Base-by-base conservation (phyloP, 768 basidiomycete species). In the Suillus paluster region DNA sequence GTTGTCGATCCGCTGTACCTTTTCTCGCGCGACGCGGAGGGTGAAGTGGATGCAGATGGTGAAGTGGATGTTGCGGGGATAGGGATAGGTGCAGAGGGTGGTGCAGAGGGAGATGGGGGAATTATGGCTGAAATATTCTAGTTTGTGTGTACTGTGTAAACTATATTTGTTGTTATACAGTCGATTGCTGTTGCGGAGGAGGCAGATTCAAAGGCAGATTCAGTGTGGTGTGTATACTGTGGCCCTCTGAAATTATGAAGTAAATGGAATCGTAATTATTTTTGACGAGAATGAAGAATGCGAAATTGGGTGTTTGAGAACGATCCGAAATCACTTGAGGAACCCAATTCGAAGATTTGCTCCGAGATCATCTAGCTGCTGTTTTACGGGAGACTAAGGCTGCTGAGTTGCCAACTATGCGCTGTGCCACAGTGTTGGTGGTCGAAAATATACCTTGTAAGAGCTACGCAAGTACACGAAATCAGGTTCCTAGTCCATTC, bases 1-100 rank as follows among this genome's bases (percentile, higher is more conserved):
- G 91, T 95, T 6, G 78, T 79, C 15, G 92, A 95, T 70, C 92
- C 84, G 5, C 68, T 75, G 79, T 75, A 84, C 80, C 73, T 92
- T 74, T 73, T 83, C 19, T 67, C 61, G 19, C 69, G 79, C 25
- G 78, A 84, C 78, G 75, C 79, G 62, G 71, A 82, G 77, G 68
- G 84, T 71, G 67, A 91, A 79, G 73, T 82, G n/a, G 87, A 89
- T 64, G 88, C 86, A 3, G 89, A 90, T 42, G 86, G 85, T 4
- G 87, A 87, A 61, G 75, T 82, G 48, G 74, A 77, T 55, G 60
- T 72, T 14, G 68, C 87, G 80, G 68, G 81, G 25, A 54, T 25
- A 11, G 53, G 36, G 53, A 55, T 39, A 10, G 88, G 87, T 63
- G 81, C 81, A 4, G 85, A 85, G 34, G 84, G 79, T 15, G 84